These are phyloP conservation scores for Bidens hawaiensis DNA, from an alignment of 140 eudicot species.

Conservation along the genomic window DNA sequence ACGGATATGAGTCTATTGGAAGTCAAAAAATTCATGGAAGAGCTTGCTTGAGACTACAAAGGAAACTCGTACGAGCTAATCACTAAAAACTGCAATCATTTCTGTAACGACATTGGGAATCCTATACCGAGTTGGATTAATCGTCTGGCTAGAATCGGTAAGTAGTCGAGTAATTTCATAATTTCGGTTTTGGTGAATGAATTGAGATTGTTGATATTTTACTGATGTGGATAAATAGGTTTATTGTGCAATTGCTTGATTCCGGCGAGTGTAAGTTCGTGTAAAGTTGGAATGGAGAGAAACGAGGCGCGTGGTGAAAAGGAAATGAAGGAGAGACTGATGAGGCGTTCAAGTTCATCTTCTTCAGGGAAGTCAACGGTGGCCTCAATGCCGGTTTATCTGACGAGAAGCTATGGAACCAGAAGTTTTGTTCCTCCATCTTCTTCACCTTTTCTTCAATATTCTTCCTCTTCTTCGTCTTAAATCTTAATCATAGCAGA, in stretches of 20 bases:
- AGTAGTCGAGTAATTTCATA: neutral
- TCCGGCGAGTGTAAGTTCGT: conserved; percentile 48
- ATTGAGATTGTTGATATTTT: neutral
- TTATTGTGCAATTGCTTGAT: conserved; percentile 57
- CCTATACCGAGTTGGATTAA: conserved; percentile 84
- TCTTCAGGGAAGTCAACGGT: conserved; percentile 1
- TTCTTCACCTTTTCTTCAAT: conserved; percentile 31
- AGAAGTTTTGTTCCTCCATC: conserved; percentile 29
- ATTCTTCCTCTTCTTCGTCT: conserved; percentile 25
- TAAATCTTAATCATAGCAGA: neutral
- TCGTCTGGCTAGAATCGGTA: conserved; percentile 89
- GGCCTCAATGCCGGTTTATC: conserved; percentile 11
- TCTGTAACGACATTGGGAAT: conserved; percentile 79
- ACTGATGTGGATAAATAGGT: conserved; percentile 30
- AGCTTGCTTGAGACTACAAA: conserved; percentile 56
- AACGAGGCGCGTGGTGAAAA: conserved; percentile 24
- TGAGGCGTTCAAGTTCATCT: conserved; percentile 35
- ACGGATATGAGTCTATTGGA: conserved; percentile 49
- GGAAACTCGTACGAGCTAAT: conserved; percentile 77
- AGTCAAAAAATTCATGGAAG: conserved; percentile 56
- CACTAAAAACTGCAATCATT: conserved; percentile 86
- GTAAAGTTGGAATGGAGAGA: conserved; percentile 55
- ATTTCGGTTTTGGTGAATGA: too few species aligned
- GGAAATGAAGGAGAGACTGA: conserved; percentile 34
- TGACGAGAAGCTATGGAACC: conserved; percentile 29